Base-by-base conservation (phyloP, 2,329 filamentous ascomycete species). In the Ascochyta fabae region DNA sequence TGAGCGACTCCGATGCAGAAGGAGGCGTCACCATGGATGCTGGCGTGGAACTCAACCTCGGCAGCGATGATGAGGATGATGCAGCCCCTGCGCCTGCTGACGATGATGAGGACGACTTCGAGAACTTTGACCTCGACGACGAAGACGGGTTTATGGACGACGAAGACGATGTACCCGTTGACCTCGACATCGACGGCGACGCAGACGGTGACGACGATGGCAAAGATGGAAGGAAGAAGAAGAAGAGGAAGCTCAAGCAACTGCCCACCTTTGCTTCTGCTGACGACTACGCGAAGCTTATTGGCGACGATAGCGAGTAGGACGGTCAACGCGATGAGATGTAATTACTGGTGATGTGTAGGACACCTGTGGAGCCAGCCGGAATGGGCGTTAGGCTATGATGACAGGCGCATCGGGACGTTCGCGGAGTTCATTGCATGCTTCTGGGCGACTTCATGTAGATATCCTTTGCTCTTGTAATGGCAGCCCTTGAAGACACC, bases 191-290 rank as follows among this genome's bases (percentile, higher is more conserved):
- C 41, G 59, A 65, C 38, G 72, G 69, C 16, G 77, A 74, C 35
- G 70, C 73, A 24, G 80, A 78, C 58, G 33, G 33, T 9, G 76
- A 71, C 56, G 67, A 75, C 12, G 77, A 79, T 29, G 64, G 73
- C 35, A 77, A 79, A 22, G 74, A 74, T 15, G 75, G 76, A 64
- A 70, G 71, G 73, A 83, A 81, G 66, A 83, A 86, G 73, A 91
- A 90, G 79, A 88, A 85, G 79, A 92, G 88, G 83, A 91, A 91
- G 80, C 82, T 98, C 75, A 96, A 92, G 84, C 86, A 87, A 61
- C 80, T 99, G 65, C 95, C 95, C 6, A 96, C 87, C 33, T 99
- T 99, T 80, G 95, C 96, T 19, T 96, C 91, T 29, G 89, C 84
- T 29, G 95, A 98, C 50, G 95, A 98, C 74, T 99, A 98, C 76